phyloP scores from a whole-genome alignment of 805 yeast species.

The Starmerella lactis-condensi region DNA sequence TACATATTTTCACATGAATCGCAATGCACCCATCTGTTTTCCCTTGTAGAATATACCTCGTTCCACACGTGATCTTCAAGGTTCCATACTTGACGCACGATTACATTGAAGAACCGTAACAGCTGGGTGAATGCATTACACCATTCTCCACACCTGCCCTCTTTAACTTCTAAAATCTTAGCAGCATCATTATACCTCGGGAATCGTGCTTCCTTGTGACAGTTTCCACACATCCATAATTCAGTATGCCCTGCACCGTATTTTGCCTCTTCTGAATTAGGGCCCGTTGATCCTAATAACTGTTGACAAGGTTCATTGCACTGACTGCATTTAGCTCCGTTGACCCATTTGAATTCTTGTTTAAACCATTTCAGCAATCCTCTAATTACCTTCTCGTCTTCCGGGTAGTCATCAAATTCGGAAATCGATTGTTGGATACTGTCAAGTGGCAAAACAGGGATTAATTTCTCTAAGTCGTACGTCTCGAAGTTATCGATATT shows the following conservation, averaged over 20 bases:
- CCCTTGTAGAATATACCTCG: conserved; percentile 50
- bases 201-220: conserved; percentile 35
- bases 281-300: conserved; percentile 25
- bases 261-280: conserved; percentile 29
- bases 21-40: conserved; percentile 60
- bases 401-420: conserved; percentile 22
- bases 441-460: too few relatives aligned
- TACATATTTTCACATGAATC: conserved; percentile 77
- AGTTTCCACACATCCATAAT: conserved; percentile 38
- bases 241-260: conserved; percentile 46
- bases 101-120: conserved; percentile 44
- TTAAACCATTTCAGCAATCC: conserved; percentile 53
- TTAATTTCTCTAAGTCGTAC: too few relatives aligned
- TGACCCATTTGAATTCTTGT: conserved; percentile 69
- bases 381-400: conserved; percentile 39
- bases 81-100: conserved; percentile 66
- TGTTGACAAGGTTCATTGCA: conserved; percentile 34
- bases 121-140: conserved; percentile 64
- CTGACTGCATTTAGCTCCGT: conserved; percentile 39
- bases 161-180: conserved; percentile 39
- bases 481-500: too few relatives aligned
- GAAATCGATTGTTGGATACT: too few relatives aligned
- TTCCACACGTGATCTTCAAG: conserved; percentile 92
- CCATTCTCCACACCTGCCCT: conserved; percentile 93
- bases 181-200: conserved; percentile 60